Evolutionary conservation across 2,329 filamentous ascomycete species (phyloP).

Genomic region (Tolypocladium tundrense): DNA sequence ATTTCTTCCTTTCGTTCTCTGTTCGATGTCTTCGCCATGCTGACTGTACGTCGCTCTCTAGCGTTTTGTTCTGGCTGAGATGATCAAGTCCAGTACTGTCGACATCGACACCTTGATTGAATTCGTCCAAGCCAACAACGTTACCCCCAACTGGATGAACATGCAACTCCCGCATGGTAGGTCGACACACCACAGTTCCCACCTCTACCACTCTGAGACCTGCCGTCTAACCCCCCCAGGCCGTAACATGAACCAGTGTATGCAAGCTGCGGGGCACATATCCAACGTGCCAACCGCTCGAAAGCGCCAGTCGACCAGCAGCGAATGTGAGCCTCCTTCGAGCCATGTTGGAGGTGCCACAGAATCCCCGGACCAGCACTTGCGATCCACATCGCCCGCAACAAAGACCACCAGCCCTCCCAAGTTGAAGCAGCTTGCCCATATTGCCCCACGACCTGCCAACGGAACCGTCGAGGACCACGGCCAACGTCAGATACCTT

Average conservation of each 20-base stretch:
- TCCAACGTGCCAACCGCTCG: slow-evolving; percentile 15
- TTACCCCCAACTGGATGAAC: slow-evolving; percentile 34
- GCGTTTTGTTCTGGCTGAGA: slow-evolving; percentile 48
- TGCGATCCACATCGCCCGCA: not conserved
- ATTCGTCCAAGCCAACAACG: slow-evolving; percentile 32
- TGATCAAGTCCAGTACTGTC: slow-evolving; percentile 45
- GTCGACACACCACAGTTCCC: slow-evolving; percentile 4
- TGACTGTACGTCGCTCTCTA: slow-evolving; percentile 12
- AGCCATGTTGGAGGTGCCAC: not conserved
- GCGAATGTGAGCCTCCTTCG: slow-evolving; percentile 18
- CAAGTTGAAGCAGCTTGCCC: not conserved
- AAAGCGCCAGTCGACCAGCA: slow-evolving; percentile 27
- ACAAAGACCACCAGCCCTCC: not conserved
- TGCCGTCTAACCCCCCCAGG: slow-evolving; percentile 18
- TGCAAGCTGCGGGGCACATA: slow-evolving; percentile 28
- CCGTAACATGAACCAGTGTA: slow-evolving; percentile 36
- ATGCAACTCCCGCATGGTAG: slow-evolving; percentile 39
- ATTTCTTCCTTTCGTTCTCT: not conserved
- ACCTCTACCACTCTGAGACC: not conserved
- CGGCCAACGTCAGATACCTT: not conserved
- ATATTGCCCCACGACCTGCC: slow-evolving; percentile 14
- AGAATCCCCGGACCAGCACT: not conserved
- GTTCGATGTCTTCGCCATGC: not conserved
- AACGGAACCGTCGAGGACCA: slow-evolving; percentile 4
- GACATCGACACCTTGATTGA: slow-evolving; percentile 33